Evolutionary conservation across 352 stramenopile species (phyloP).

Genomic region (Pythium guiyangense): DNA sequence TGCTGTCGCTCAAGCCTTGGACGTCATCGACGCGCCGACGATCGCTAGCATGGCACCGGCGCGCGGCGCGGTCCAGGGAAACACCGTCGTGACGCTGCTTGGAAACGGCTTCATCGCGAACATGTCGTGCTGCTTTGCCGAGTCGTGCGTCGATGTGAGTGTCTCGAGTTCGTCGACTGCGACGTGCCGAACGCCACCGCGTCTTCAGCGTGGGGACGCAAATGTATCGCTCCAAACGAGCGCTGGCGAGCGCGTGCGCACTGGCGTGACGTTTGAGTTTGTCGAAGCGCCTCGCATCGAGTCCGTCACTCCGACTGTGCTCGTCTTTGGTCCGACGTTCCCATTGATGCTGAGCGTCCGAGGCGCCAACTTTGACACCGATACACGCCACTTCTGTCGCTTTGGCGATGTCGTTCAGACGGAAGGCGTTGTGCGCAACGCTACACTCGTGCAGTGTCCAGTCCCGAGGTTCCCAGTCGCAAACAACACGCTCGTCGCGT

Average conservation of each 20-base stretch:
- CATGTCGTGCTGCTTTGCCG: conserved; percentile 46
- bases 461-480: conserved; percentile 17
- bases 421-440: conserved; percentile 5
- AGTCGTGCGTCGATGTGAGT: conserved; percentile 20
- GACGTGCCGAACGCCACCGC: conserved; percentile 17
- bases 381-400: conserved; percentile 8
- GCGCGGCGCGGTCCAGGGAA: conserved; percentile 15
- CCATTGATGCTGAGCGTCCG: conserved; percentile 17
- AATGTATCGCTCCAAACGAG: conserved; percentile 15
- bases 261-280: conserved; percentile 22
- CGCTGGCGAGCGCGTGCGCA: conserved; percentile 8
- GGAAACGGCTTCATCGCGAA: conserved; percentile 18
- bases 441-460: conserved; percentile 20
- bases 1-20: conserved; percentile 11
- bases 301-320: conserved; percentile 18
- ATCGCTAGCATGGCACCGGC: conserved; percentile 18
- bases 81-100: conserved; percentile 22
- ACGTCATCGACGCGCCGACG: conserved; percentile 20
- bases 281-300: conserved; percentile 10
- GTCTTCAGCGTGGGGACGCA: conserved; percentile 9
- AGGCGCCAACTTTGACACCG: conserved; percentile 20
- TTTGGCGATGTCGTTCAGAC: conserved; percentile 20
- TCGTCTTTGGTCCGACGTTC: conserved; percentile 21
- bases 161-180: conserved; percentile 17
- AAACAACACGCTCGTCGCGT: conserved; percentile 19